A percentile compares a stretch with the other conserved stretches of the same genome.
Conservation (phyloP, 2,329 filamentous ascomycete genomes). For the Aspergillus persii region DNA sequence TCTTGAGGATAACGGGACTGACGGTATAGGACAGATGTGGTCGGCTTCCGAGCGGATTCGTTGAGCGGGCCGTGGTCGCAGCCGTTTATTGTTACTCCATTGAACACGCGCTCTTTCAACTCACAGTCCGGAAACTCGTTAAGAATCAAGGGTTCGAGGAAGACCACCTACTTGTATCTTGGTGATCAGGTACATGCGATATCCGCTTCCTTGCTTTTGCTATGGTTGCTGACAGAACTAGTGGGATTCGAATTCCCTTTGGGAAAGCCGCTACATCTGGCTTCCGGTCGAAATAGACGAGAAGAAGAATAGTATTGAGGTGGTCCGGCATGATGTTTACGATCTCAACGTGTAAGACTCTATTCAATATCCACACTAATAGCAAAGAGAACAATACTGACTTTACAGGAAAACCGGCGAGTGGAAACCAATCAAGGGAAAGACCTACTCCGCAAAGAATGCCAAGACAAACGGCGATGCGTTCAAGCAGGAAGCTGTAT, state of each 20-base stretch:
- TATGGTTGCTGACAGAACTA: constrained; percentile 18
- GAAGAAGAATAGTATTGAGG: constrained; percentile 47
- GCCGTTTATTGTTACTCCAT: constrained; percentile 52
- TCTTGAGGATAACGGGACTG: background rate
- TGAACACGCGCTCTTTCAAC: constrained; percentile 53
- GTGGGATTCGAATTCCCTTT: constrained; percentile 57
- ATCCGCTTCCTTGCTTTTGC: too few species aligned
- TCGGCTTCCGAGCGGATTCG: constrained; percentile 54
- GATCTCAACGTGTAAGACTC: constrained; percentile 49
- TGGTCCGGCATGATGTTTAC: constrained; percentile 58
- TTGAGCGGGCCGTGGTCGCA: constrained; percentile 55
- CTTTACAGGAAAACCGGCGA: constrained; percentile 45
- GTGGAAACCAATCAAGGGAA: constrained; percentile 48
- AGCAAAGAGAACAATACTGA: background rate
- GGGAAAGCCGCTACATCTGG: constrained; percentile 60
- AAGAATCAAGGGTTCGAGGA: constrained; percentile 48
- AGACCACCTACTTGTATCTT: constrained; percentile 53
- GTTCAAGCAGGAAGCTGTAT: constrained; percentile 53
- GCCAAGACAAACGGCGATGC: constrained; percentile 49
- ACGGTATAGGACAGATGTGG: constrained; percentile 43
- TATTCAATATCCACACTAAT: background rate
- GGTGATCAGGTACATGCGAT: constrained; percentile 35
- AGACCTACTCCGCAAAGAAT: constrained; percentile 47
- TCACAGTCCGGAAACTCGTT: constrained; percentile 54
- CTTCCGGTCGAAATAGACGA: constrained; percentile 55